A percentile compares a stretch with the other conserved stretches of the same genome.
phyloP scores from a whole-genome alignment of 2,329 filamentous ascomycete species.

The Talaromyces sp. region DNA sequence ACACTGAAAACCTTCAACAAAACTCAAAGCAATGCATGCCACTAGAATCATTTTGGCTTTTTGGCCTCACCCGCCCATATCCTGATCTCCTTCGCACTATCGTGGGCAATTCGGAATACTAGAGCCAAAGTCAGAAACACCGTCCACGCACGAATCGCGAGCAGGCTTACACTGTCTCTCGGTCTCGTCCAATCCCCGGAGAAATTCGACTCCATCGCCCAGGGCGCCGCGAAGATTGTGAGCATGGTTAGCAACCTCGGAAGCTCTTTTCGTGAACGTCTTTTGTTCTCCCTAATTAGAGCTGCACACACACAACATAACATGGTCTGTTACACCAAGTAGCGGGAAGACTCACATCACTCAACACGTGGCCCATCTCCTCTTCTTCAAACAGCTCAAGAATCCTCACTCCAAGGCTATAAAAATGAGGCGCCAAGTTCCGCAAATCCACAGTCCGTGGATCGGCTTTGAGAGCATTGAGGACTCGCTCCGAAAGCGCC shows the following conservation, averaged over 20 bases:
- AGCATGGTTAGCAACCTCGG: constrained; percentile 82
- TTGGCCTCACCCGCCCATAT: constrained; percentile 65
- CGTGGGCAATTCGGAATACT: constrained; percentile 71
- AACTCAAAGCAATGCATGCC: not conserved
- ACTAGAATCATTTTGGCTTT: constrained; percentile 30
- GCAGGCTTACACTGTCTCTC: constrained; percentile 62
- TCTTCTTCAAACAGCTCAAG: constrained; percentile 90
- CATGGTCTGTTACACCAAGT: not conserved
- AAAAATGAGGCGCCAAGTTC: constrained; percentile 81
- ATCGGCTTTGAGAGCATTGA: constrained; percentile 88
- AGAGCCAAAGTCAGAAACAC: constrained; percentile 4
- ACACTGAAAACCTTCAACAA: not conserved
- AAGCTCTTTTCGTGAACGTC: constrained; percentile 75
- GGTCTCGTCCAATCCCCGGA: constrained; percentile 83
- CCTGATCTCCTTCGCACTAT: constrained; percentile 65
- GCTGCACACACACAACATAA: not conserved
- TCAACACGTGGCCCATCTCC: constrained; percentile 67
- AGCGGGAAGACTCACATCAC: constrained; percentile 36
- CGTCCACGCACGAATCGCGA: not conserved
- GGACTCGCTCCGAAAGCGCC: constrained; percentile 71
- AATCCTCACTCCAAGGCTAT: constrained; percentile 77
- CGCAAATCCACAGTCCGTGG: constrained; percentile 79
- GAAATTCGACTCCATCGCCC: constrained; percentile 69
- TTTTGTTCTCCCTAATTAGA: constrained; percentile 26
- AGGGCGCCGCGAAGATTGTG: constrained; percentile 73